phyloP scores from a whole-genome alignment of 2,329 filamentous ascomycete genomes.

The Hymenoscyphus fraxineus region DNA sequence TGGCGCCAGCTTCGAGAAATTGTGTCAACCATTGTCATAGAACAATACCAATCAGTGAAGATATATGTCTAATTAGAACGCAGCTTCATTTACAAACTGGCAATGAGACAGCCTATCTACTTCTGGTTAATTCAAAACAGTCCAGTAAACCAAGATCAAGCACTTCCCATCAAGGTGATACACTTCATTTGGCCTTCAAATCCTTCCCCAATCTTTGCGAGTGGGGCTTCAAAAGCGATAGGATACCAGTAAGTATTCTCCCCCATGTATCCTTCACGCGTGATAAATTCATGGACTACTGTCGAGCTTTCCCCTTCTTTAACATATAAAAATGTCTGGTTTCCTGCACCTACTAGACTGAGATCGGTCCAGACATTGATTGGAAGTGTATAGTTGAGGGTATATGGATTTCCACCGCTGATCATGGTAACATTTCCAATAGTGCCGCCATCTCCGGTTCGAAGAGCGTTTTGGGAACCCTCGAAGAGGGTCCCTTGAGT shows the following conservation, averaged over 20 bases:
- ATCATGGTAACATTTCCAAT: conserved; percentile 39
- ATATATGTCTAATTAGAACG: too few species aligned
- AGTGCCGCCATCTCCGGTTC: conserved; percentile 33
- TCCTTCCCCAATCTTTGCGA: conserved; percentile 20
- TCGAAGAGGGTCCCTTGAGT: conserved; percentile 41
- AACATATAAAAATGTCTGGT: conserved; percentile 35
- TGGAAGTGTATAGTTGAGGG: conserved; percentile 41
- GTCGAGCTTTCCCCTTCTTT: conserved; percentile 7
- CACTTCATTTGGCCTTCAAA: conserved; percentile 24
- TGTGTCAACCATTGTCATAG: too few species aligned
- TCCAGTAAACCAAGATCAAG: not conserved
- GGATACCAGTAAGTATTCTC: conserved; percentile 25
- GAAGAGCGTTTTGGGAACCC: conserved; percentile 42
- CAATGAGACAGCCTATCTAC: too few species aligned
- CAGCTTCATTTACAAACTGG: too few species aligned
- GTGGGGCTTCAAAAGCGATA: conserved; percentile 27
- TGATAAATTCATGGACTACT: conserved; percentile 23
- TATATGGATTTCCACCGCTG: conserved; percentile 38
- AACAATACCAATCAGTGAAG: too few species aligned
- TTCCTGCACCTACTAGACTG: conserved; percentile 36
- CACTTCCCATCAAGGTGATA: conserved; percentile 21
- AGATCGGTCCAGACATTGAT: conserved; percentile 37
- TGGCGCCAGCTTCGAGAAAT: too few species aligned
- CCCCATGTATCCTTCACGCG: conserved; percentile 19
- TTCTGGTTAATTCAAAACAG: too few species aligned